phyloP scores from a whole-genome alignment of 1,284 basidiomycete species.

The Macrocystidia cucumis region DNA sequence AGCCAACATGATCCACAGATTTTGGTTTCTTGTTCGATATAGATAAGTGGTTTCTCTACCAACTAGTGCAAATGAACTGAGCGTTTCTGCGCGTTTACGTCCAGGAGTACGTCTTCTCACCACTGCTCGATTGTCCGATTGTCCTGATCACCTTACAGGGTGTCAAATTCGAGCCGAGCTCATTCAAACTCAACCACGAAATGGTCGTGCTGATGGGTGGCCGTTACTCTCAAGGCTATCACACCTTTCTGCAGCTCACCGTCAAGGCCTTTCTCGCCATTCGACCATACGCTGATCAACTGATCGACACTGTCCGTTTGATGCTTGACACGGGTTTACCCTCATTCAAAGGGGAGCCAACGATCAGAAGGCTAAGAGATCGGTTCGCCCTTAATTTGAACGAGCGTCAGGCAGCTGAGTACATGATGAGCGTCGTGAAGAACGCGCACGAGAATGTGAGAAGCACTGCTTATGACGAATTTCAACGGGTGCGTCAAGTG shows the following conservation, averaged over 20 bases:
- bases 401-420: conserved; percentile 90
- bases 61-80: conserved; percentile 13
- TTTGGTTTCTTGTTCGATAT: conserved; percentile 99
- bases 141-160: conserved; percentile 44
- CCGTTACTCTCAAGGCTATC: conserved; percentile 86
- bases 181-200: conserved; percentile 97
- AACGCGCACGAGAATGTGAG: conserved; percentile 95
- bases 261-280: conserved; percentile 96
- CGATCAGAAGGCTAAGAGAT: conserved; percentile 82
- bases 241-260: conserved; percentile 89
- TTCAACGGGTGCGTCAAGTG: conserved; percentile 59
- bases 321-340: conserved; percentile 96
- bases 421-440: conserved; percentile 81
- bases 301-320: conserved; percentile 82
- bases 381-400: conserved; percentile 81
- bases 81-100: conserved; percentile 31
- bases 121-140: conserved; percentile 3
- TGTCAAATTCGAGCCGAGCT: conserved; percentile 95
- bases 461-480: conserved; percentile 91
- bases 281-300: conserved; percentile 84
- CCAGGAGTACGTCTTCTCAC: conserved; percentile 48
- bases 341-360: conserved; percentile 93
- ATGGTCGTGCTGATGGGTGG: conserved; percentile 99
- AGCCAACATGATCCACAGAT: conserved; percentile 41
- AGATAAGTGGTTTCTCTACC: conserved; percentile 55